Evolutionary conservation across 805 yeast species (phyloP).

Genomic region (Nakazawaea siamensis): DNA sequence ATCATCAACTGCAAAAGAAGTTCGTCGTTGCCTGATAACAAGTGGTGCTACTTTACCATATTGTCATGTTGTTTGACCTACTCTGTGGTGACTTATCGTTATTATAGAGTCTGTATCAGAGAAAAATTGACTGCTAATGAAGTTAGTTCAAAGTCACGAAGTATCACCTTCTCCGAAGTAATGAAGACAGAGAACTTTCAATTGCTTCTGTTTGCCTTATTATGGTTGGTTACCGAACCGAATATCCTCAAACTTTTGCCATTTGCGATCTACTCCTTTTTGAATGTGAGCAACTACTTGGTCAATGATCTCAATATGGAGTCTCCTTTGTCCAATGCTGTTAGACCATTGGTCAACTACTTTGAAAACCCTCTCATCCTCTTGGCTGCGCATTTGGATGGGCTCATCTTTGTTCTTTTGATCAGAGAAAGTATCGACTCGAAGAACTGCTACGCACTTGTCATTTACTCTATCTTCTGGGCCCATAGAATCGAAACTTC

Average conservation of each 20-base stretch:
- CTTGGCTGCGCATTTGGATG: conserved; percentile 29
- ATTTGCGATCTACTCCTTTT: conserved; percentile 30
- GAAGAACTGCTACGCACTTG: conserved; percentile 22
- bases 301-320: conserved; percentile 25
- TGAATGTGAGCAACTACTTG: conserved; percentile 26
- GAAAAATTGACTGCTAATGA: not conserved
- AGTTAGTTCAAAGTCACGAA: not conserved
- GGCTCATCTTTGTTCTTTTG: conserved; percentile 23
- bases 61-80: conserved; percentile 2
- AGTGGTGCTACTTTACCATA: not conserved
- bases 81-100: conserved; percentile 1
- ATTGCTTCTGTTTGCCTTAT: conserved; percentile 25
- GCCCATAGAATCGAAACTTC: conserved; percentile 28
- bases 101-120: not conserved
- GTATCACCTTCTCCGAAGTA: conserved; percentile 22
- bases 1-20: no score
- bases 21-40: no score
- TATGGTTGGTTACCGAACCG: conserved; percentile 27
- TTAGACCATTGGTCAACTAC: conserved; percentile 28
- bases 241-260: conserved; percentile 29
- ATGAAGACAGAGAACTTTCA: conserved; percentile 34
- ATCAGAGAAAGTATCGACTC: conserved; percentile 18
- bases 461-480: conserved; percentile 28
- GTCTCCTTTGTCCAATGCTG: conserved; percentile 22
- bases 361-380: conserved; percentile 28